Percentiles rank a stretch among this genome's conserved stretches.
These are phyloP conservation scores for Benincasa hispida DNA, from an alignment of 306 rosid genomes.

Conservation along the genomic window DNA sequence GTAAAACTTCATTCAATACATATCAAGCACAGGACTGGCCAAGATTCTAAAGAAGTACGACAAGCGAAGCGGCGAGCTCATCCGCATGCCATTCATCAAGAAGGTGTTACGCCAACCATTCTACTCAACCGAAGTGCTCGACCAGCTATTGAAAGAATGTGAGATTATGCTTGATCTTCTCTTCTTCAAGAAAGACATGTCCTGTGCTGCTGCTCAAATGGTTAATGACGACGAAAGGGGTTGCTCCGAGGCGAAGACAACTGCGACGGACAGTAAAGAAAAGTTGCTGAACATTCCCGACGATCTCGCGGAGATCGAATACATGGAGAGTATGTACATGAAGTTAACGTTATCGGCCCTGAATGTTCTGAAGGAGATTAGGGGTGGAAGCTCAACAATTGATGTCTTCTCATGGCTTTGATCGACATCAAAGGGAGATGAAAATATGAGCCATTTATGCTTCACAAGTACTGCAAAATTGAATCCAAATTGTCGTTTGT, in stretches of 20 bases:
- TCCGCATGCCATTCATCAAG: conserved; percentile 66
- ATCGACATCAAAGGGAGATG: not conserved
- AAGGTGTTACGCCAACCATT: conserved; percentile 71
- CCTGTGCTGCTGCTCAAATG: conserved; percentile 16
- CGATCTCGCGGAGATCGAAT: conserved; percentile 57
- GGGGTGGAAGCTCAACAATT: conserved; percentile 75
- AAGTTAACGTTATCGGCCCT: conserved; percentile 55
- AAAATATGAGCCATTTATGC: not conserved
- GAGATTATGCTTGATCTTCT: conserved; percentile 43
- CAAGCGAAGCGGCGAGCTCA: conserved; percentile 64
- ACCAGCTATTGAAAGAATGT: conserved; percentile 72
- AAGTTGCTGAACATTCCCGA: conserved; percentile 28
- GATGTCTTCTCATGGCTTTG: conserved; percentile 59
- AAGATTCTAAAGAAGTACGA: conserved; percentile 89
- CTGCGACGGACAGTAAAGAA: conserved; percentile 18
- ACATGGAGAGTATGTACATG: conserved; percentile 51
- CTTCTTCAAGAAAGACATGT: conserved; percentile 32
- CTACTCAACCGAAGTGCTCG: conserved; percentile 59
- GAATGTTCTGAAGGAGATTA: conserved; percentile 44
- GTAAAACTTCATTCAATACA: not conserved
- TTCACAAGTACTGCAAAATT: not conserved
- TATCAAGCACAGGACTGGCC: conserved; percentile 35
- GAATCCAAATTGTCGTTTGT: not conserved
- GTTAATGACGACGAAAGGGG: conserved; percentile 25
- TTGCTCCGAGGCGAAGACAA: conserved; percentile 11